phyloP scores from a whole-genome alignment of 768 basidiomycete genomes.

The Lenzites betulinus region DNA sequence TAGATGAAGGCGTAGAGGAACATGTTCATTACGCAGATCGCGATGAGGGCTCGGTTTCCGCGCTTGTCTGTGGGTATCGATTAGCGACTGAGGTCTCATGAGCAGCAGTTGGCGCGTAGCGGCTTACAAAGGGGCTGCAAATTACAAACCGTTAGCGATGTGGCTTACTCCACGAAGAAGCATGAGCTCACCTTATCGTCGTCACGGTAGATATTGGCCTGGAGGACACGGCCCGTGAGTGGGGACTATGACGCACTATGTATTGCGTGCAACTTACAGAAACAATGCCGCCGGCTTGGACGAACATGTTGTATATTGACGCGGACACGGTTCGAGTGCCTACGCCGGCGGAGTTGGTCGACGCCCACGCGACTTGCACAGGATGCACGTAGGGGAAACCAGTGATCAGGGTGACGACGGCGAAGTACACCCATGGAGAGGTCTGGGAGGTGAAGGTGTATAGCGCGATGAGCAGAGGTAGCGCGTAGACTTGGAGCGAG shows the following conservation, averaged over 20 bases:
- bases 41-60: conserved; percentile 59
- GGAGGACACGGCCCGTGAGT: background rate
- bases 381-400: conserved; percentile 45
- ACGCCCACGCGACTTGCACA: conserved; percentile 52
- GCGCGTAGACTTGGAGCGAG: conserved; percentile 61
- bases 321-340: conserved; percentile 50
- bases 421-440: conserved; percentile 59
- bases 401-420: conserved; percentile 55
- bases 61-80: conserved; percentile 46
- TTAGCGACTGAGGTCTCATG: background rate
- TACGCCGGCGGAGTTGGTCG: conserved; percentile 62
- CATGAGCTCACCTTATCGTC: conserved; percentile 40
- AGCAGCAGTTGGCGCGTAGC: background rate
- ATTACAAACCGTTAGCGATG: background rate
- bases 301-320: conserved; percentile 65
- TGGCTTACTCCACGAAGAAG: background rate
- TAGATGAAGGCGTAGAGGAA: conserved; percentile 51
- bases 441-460: conserved; percentile 51
- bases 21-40: conserved; percentile 55
- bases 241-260: background rate
- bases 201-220: conserved; percentile 58
- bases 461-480: conserved; percentile 60
- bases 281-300: conserved; percentile 56
- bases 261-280: conserved; percentile 33
- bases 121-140: conserved; percentile 30